Evolutionary conservation across 208 protist genomes (phyloP), one percentile per base, ranked within the genome.

Genomic region (Willaertia magna): DNA sequence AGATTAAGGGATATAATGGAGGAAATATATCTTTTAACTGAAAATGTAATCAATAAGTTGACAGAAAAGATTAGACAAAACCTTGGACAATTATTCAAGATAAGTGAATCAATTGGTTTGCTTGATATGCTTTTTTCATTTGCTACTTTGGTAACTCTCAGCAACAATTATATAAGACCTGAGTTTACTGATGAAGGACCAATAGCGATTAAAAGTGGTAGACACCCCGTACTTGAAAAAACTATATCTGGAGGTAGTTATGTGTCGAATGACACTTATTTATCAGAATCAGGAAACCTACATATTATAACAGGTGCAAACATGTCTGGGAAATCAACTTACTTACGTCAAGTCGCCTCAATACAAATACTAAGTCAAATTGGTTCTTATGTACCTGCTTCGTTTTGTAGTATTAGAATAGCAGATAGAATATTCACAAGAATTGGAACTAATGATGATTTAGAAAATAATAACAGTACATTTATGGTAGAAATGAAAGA

Each of bases 401-500:
- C 6, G 26, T 82, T 59, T 87, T 82, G 20, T 6, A 51, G 7
- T 22, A 44, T 87, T 34, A 40, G 85, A 76, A 74, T 87, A 16
- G 16, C 16, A 18, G 85, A 87, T 48, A 59, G 40, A 78, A 26
- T 87, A 48, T 87, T 87, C 26, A 85, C 79, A 26, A 81, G 85
- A 55, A 76, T 85, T 30, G 40, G 74, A 12, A 74, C 7, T 18
- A 81, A 78, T 26, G 85, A 87, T 18, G 46, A 12, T 20, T 74
- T 87, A 1, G 46, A 75, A 26, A 46, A 4, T 18, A 87, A 87
- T 34, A 39, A 4, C 4, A 75, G 48, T 74, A 61, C 85, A 12
- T 87, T 87, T 26, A 49, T 87, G 74, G 47, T 83, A 12, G 85
- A 87, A 87, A 87, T 87, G 85, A 85, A 88, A 46, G 67, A 76